These are phyloP conservation scores for Neurospora sp. DNA, from an alignment of 495 filamentous ascomycete species.

Conservation along the genomic window DNA sequence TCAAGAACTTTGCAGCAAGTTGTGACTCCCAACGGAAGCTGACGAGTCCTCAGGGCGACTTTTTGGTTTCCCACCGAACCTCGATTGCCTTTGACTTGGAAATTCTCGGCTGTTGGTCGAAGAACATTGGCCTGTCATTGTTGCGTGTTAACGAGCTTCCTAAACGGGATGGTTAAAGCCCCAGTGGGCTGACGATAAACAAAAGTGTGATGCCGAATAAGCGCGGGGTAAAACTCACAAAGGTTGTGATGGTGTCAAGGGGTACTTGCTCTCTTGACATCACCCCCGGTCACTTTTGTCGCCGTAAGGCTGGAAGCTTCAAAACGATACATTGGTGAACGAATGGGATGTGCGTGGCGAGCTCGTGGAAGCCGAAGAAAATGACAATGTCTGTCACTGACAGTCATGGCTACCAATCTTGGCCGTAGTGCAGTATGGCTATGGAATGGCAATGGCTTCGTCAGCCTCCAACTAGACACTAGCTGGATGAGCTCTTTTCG, in stretches of 20 bases:
- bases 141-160: background rate
- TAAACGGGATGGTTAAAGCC: background rate
- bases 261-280: background rate
- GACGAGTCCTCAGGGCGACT: background rate
- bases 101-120: background rate
- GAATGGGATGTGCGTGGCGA: background rate
- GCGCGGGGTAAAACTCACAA: background rate
- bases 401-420: background rate
- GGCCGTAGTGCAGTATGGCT: background rate
- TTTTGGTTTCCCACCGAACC: background rate
- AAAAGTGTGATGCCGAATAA: background rate
- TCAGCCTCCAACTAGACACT: background rate
- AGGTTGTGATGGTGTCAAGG: background rate
- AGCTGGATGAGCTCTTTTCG: background rate
- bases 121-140: background rate
- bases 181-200: background rate
- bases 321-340: background rate
- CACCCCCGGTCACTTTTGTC: background rate
- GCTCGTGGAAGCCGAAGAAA: background rate
- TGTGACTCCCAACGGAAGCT: background rate
- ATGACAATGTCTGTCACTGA: background rate
- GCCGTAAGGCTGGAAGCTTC: background rate
- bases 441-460: background rate
- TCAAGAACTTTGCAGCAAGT: background rate
- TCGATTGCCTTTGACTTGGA: background rate